These are phyloP conservation scores for Pseudocercospora musae DNA, from an alignment of 2,329 filamentous ascomycete species.

Conservation along the genomic window DNA sequence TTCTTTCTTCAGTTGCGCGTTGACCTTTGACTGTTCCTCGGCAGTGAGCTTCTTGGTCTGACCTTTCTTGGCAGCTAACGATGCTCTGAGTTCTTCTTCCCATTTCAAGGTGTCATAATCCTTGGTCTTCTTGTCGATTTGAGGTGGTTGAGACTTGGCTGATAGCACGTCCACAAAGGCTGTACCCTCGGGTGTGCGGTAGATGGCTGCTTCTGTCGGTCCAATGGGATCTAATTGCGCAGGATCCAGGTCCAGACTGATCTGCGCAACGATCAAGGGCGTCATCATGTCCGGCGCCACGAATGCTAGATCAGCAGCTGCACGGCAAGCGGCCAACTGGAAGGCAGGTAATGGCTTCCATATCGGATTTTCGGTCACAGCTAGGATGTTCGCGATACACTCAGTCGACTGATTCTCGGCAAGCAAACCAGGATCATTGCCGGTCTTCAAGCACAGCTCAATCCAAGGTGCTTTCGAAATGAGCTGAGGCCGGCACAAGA, in stretches of 20 bases:
- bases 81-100: conserved; percentile 86
- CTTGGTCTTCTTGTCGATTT: conserved; percentile 84
- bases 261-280: conserved; percentile 68
- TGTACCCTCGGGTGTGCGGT: conserved; percentile 82
- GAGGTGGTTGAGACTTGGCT: conserved; percentile 67
- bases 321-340: conserved; percentile 68
- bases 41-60: conserved; percentile 84
- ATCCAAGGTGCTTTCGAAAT: conserved; percentile 85
- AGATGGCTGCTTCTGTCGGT: conserved; percentile 87
- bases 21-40: conserved; percentile 86
- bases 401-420: conserved; percentile 61
- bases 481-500: conserved; percentile 74
- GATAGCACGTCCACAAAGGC: conserved; percentile 87
- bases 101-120: conserved; percentile 96
- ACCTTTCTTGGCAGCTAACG: conserved; percentile 90
- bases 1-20: conserved; percentile 86
- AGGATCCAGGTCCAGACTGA: conserved; percentile 70
- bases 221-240: conserved; percentile 69
- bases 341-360: conserved; percentile 50
- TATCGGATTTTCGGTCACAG: conserved; percentile 40
- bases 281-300: conserved; percentile 82
- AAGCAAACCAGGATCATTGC: conserved; percentile 77
- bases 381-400: conserved; percentile 66
- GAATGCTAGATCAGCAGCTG: conserved; percentile 87
- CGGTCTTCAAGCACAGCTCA: conserved; percentile 73